phyloP scores from a whole-genome alignment of 2,329 filamentous ascomycete genomes.

The Aspergillus sp. region DNA sequence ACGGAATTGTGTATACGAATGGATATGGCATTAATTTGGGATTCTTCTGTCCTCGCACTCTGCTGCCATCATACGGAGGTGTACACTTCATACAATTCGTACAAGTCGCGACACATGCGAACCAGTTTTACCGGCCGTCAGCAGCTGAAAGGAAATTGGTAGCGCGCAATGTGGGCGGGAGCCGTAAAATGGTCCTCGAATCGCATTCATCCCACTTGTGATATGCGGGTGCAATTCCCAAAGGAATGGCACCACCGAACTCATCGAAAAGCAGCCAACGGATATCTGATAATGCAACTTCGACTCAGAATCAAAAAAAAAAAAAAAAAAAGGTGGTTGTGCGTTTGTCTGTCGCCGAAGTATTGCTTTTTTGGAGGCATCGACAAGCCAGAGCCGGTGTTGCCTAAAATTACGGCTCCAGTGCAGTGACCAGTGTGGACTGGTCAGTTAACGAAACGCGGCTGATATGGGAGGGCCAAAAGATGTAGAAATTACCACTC shows the following conservation, averaged over 20 bases:
- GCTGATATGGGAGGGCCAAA: conserved; percentile 11
- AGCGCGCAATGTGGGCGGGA: conserved; percentile 18
- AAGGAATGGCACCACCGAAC: conserved; percentile 2
- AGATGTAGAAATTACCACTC: conserved; percentile 7
- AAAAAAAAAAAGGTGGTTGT: neutral
- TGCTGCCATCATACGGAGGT: neutral
- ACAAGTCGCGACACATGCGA: conserved; percentile 10
- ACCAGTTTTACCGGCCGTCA: conserved; percentile 20
- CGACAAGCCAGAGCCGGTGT: neutral
- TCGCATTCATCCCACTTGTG: conserved; percentile 15
- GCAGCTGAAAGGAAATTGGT: conserved; percentile 21
- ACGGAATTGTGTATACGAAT: neutral
- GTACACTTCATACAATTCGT: neutral
- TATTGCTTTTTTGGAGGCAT: neutral
- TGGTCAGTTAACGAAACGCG: conserved; percentile 13
- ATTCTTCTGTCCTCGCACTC: too few relatives aligned
- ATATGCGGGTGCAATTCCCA: conserved; percentile 8
- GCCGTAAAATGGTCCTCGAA: conserved; percentile 11
- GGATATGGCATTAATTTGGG: neutral
- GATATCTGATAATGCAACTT: neutral
- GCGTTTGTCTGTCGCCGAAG: neutral
- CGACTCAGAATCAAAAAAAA: neutral
- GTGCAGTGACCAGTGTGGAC: conserved; percentile 11
- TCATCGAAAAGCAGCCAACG: neutral
- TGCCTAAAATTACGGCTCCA: conserved; percentile 7